phyloP scores from a whole-genome alignment of 2,329 filamentous ascomycete genomes.

The Chaetomium olivaceum region DNA sequence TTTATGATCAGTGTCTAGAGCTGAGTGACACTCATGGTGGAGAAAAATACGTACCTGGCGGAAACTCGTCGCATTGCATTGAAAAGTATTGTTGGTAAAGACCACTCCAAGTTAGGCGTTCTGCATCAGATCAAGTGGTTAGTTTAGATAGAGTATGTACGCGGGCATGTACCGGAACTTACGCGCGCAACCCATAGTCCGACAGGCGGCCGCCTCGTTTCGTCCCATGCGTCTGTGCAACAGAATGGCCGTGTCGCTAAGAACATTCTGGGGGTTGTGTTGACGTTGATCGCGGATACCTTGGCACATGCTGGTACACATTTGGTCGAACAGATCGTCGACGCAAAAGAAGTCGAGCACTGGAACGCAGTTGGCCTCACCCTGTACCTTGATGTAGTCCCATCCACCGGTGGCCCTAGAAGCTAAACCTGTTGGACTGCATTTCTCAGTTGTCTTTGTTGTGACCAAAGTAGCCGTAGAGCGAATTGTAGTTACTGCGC shows the following conservation, averaged over 20 bases:
- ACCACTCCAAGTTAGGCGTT: neutral
- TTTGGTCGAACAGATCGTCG: neutral
- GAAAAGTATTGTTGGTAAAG: neutral
- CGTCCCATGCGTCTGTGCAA: neutral
- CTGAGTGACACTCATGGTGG: neutral
- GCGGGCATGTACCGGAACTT: neutral
- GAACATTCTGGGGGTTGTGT: neutral
- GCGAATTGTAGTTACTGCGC: neutral
- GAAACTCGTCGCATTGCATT: constrained; percentile 6
- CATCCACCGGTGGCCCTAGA: neutral
- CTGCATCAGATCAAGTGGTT: neutral
- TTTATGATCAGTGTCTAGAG: no score
- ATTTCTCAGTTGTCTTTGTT: neutral
- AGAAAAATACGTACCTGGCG: neutral
- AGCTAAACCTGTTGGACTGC: neutral
- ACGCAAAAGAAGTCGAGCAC: constrained; percentile 3
- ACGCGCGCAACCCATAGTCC: neutral
- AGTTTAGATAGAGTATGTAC: neutral
- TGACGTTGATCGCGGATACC: neutral
- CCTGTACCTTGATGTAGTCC: constrained; percentile 2
- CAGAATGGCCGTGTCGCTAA: neutral
- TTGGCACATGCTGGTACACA: constrained; percentile 4
- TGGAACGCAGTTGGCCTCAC: neutral
- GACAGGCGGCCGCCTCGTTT: neutral
- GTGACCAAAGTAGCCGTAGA: neutral